Evolutionary conservation across 2,329 filamentous ascomycete species (phyloP).

Genomic region (Leptosphaerulina australis): DNA sequence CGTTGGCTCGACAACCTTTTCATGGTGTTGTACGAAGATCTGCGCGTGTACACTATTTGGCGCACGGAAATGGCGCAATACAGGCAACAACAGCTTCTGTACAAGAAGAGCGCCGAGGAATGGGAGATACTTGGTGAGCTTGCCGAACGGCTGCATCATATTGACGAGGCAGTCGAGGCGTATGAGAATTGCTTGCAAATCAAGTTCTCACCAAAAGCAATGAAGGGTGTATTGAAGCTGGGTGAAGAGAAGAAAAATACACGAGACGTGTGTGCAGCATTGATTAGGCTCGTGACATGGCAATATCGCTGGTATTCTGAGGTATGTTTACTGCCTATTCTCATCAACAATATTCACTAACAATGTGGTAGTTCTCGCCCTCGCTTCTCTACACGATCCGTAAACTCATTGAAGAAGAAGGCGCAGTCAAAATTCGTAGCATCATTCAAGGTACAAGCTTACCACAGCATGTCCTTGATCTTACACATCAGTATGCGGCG

Average conservation of each 20-base stretch:
- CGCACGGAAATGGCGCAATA: slow-evolving; percentile 97
- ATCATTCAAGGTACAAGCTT: slow-evolving; percentile 96
- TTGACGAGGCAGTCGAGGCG: slow-evolving; percentile 88
- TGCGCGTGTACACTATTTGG: slow-evolving; percentile 99
- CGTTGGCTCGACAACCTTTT: slow-evolving; percentile 98
- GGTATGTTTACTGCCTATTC: slow-evolving; percentile 51
- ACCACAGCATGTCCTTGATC: slow-evolving; percentile 87
- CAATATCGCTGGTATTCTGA: slow-evolving; percentile 99
- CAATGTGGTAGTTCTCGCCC: slow-evolving; percentile 74
- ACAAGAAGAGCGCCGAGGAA: slow-evolving; percentile 95
- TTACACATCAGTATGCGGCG: slow-evolving; percentile 95
- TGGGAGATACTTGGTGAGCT: slow-evolving; percentile 97
- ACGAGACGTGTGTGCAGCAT: slow-evolving; percentile 77
- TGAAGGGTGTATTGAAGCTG: slow-evolving; percentile 80
- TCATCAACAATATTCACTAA: slow-evolving; percentile 3
- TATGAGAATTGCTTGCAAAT: slow-evolving; percentile 86
- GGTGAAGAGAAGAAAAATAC: slow-evolving; percentile 81
- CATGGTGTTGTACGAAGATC: slow-evolving; percentile 98
- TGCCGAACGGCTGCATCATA: slow-evolving; percentile 89
- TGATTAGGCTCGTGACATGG: slow-evolving; percentile 94
- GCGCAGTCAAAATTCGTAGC: slow-evolving; percentile 93
- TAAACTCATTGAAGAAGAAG: slow-evolving; percentile 94
- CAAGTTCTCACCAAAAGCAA: slow-evolving; percentile 91
- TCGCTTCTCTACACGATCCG: slow-evolving; percentile 86
- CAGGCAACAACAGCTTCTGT: slow-evolving; percentile 88